Base-by-base conservation (phyloP, 108 stramenopile genomes). In the Cyclotella distinguenda region DNA sequence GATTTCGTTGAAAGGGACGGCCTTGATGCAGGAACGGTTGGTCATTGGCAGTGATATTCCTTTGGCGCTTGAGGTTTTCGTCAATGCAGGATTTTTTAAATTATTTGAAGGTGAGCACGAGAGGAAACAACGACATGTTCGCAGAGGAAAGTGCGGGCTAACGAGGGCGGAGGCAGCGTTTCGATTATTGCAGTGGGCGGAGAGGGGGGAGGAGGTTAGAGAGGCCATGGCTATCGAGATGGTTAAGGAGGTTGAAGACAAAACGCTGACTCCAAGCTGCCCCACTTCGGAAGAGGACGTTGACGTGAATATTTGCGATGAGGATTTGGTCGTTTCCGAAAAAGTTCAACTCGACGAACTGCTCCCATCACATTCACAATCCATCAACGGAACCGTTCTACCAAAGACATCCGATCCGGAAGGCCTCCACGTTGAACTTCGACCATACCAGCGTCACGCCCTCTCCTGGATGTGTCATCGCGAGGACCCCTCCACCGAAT, bases 401-500 rank as follows among this genome's bases (percentile, higher is more conserved):
- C 79, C 78, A 13, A 82, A 88, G 70, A 48, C 73, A 45, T 60
- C 78, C 0, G 84, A 81, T 32, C 90, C 90, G 7, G 36, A 7
- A 0, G 84, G 84, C 40, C 77, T 91, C 21, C 33, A 46, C 9
- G 56, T 85, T 1, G 31, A 52, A 43, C 60, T 93, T 26, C 82
- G 88, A 9, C 83, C 87, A 0, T 93, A 93, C 64, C 91, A 93
- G 60, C 65, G 70, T 22, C 82, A 90, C 51, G 85, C 88, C 3
- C 60, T 93, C 49, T 65, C 86, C 64, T 93, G 87, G 87, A 90
- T 93, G 91, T 76, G 74, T 8, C 78, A 77, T 44, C 77, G 91
- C 22, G 91, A 93, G 66, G 64, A 64, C 7, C 16, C 22, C 22
- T 22, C 38, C 21, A 25, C 23, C 53, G 40, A 63, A 28, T 10